Evolutionary conservation across 108 stramenopile genomes (phyloP), one percentile per base, ranked within the genome.

Genomic region (Cyclotella kingstonii): DNA sequence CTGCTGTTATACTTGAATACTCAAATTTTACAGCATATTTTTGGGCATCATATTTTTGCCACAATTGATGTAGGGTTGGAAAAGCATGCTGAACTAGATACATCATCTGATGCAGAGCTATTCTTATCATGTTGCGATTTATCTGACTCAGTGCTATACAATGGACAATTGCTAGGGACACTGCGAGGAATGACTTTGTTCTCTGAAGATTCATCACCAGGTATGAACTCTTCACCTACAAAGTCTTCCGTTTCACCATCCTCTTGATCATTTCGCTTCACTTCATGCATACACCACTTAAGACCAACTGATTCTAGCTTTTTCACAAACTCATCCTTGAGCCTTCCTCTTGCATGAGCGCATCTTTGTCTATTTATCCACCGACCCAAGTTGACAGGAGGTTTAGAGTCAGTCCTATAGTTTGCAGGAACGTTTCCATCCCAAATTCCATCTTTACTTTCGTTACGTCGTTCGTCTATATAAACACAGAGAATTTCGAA

Each of bases 321-420:
- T 28, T 79, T 71, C 9, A 86, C 83, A 59, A 75, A 90, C 50
- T 88, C 88, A n/a, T 81, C 45, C 64, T 93, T 93, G 39, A 93
- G 81, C 39, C 84, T 82, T 23, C 82, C 73, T 60, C 88, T 93
- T 27, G 75, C 81, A 54, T 78, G 63, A 15, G 91, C 87, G 36
- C 86, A 84, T 22, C 91, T 78, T 50, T 93, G 91, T 23, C 91
- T 73, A 68, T 93, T 89, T 27, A 93, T 82, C 91, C 91, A 93
- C 40, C 91, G 73, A 10, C 91, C 91, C 1, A 93, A 71, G 22
- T 81, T 85, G 40, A 84, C 52, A 0, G 90, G 85, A 36, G 87
- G 87, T 21, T 81, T 62, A 8, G 86, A 75, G 22, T 70, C 53
- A 19, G 88, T 86, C 66, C 79, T 74, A 54, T 78, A 88, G 58